Conservation (phyloP, 164 flowering plant genomes). For the Piper longum region DNA sequence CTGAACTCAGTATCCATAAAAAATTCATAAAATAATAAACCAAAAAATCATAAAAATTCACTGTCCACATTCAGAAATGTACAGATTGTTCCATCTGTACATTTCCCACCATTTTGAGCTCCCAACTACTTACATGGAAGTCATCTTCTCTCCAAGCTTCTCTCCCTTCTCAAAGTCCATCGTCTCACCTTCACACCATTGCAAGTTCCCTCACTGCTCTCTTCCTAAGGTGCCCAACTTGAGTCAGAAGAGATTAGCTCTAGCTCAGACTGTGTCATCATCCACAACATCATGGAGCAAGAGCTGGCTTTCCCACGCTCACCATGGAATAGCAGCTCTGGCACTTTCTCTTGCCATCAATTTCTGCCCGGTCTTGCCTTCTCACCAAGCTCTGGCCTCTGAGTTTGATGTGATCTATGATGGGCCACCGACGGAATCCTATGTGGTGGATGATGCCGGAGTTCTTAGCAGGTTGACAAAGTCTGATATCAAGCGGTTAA, state of each 20-base stretch:
- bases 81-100: conserved; percentile 1
- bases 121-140: conserved; percentile 43
- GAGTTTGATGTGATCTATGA: conserved; percentile 83
- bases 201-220: conserved; percentile 12
- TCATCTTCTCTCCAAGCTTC: conserved; percentile 62
- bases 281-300: conserved; percentile 14
- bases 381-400: conserved; percentile 46
- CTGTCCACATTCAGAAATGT: too few relatives aligned
- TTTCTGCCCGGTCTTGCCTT: conserved; percentile 33
- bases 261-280: conserved; percentile 3
- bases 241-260: neutral
- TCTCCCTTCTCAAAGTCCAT: conserved; percentile 20
- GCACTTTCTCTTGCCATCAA: conserved; percentile 72
- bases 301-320: conserved; percentile 45
- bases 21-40: conserved; percentile 3
- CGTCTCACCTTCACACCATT: conserved; percentile 15
- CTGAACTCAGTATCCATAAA: conserved; percentile 16
- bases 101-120: conserved; percentile 4
- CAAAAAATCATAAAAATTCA: neutral
- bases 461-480: conserved; percentile 84
- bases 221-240: neutral
- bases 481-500: conserved; percentile 64
- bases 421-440: conserved; percentile 70
- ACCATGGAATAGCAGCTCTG: conserved; percentile 74
- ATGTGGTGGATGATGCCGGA: conserved; percentile 85